phyloP scores from a whole-genome alignment of 2,329 filamentous ascomycete genomes.

The Parafenestella ontariensis region DNA sequence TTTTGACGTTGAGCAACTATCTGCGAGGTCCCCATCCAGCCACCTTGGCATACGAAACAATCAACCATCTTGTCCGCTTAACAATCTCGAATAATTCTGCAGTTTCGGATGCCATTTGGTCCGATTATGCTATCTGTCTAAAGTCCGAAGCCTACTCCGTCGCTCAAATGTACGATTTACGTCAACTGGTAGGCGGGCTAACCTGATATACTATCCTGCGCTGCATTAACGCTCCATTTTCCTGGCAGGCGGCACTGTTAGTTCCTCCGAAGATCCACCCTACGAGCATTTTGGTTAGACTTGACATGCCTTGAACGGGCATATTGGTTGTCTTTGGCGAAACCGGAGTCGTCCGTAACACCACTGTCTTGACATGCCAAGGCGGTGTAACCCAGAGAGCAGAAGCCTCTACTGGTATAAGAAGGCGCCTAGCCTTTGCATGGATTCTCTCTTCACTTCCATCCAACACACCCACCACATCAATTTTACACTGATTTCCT shows the following conservation, averaged over 20 bases:
- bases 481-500: background rate
- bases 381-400: background rate
- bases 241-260: too few species aligned
- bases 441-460: background rate
- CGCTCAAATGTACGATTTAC: too few species aligned
- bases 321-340: conserved; percentile 2
- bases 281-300: too few species aligned
- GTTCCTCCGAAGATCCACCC: background rate
- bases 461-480: background rate
- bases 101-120: background rate
- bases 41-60: background rate
- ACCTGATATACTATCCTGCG: too few species aligned
- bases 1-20: conserved; percentile 7
- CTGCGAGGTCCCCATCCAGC: conserved; percentile 4
- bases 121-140: background rate
- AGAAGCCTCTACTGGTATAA: background rate
- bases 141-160: background rate
- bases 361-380: too few species aligned
- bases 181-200: too few species aligned
- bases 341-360: background rate
- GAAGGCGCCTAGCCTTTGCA: background rate
- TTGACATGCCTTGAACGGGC: background rate
- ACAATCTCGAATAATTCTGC: background rate
- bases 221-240: background rate
- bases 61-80: background rate